Base-by-base conservation (phyloP, 805 yeast species). In the Yamadazyma sp. region DNA sequence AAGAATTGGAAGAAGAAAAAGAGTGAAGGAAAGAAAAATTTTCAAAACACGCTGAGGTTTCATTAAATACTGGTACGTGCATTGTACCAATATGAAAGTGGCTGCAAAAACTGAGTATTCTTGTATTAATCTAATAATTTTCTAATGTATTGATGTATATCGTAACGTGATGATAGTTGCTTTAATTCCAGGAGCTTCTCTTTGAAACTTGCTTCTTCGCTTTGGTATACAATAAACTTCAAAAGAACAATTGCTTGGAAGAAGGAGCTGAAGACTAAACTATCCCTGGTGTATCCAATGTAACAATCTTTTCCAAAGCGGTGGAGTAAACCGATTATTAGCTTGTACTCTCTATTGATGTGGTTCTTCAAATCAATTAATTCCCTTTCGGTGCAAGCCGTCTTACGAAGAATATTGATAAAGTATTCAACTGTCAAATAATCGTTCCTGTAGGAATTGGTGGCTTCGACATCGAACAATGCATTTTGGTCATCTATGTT, bases 391-490 rank as follows among this genome's bases (percentile, higher is more conserved):
- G 14, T 20, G n/a, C 14, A 15, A 15, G 31, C 16, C 8, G 20
- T 15, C 15, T 15, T n/a, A 9, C 20, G 20, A n/a, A 30, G 24
- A 3, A 30, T 19, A 5, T 12, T 11, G 14, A 20, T 30, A 20
- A 30, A 20, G 17, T 20, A 20, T 13, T 19, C 23, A 19, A 30
- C 14, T 5, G 25, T 30, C 8, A 11, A 3, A 13, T 20, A 30
- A 13, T 25, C 71, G 50, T 80, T 77, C 47, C 79, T 67, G 58
- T 79, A 85, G 26, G 83, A 71, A 47, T 87, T 86, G 3, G 15
- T 16, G 9, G 27, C 30, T 20, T 37, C 35, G 6, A 31, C 32
- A 6, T 33, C 38, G 19, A 41, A 41, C 17, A 28, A 14, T 11
- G 31, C 21, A 18, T 32, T 27, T 16, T 36, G 21, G 19, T 34